phyloP scores from a whole-genome alignment of 2,329 filamentous ascomycete species.

The Cordyceps fumosorosea region DNA sequence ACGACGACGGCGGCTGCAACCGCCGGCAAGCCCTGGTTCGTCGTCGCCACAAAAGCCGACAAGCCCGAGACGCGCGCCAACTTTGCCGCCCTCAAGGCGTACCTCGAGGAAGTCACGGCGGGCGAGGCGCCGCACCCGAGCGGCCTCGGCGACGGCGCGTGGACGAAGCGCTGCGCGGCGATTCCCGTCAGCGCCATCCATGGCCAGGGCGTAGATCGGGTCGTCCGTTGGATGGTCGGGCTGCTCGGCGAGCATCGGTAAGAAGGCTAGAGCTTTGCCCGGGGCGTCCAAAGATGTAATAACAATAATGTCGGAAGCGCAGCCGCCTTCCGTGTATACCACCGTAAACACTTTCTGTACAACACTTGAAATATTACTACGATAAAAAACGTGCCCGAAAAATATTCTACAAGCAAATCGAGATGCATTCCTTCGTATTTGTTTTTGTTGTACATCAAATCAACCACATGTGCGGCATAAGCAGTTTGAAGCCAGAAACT shows the following conservation, averaged over 20 bases:
- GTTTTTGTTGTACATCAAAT: conserved; percentile 14
- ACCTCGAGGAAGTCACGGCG: conserved; percentile 59
- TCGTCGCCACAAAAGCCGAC: conserved; percentile 90
- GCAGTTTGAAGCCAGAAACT: background rate
- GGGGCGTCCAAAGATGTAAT: background rate
- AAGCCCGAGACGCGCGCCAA: conserved; percentile 71
- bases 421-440: too few relatives aligned
- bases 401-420: too few relatives aligned
- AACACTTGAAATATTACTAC: background rate
- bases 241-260: conserved; percentile 47
- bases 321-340: background rate
- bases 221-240: conserved; percentile 66
- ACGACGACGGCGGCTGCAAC: conserved; percentile 43
- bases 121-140: conserved; percentile 67
- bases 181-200: conserved; percentile 88
- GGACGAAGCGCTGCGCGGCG: conserved; percentile 57
- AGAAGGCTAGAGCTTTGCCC: conserved; percentile 1
- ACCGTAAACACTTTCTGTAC: background rate
- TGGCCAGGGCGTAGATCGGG: conserved; percentile 71
- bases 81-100: conserved; percentile 61
- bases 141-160: conserved; percentile 43
- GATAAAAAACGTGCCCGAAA: too few relatives aligned
- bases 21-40: conserved; percentile 93
- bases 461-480: background rate
- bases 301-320: background rate